Conservation (phyloP, 2,329 filamentous ascomycete genomes). For the Sporothrix luriei region DNA sequence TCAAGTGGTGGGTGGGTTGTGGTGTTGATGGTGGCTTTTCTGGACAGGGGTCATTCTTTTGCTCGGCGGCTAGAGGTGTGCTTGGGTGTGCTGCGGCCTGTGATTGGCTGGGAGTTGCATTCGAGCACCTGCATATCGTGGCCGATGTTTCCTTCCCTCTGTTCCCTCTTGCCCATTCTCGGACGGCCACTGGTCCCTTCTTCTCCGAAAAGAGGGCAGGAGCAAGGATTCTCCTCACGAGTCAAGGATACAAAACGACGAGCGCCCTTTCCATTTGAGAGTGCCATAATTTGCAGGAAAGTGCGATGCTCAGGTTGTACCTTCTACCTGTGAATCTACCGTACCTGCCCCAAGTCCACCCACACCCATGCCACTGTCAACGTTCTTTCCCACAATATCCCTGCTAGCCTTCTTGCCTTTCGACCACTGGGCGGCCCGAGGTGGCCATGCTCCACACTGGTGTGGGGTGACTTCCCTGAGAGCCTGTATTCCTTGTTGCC, state of each 20-base stretch:
- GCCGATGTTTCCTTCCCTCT: slow-evolving; percentile 23
- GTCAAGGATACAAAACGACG: not conserved
- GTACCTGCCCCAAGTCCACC: slow-evolving; percentile 18
- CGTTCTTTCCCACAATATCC: not conserved
- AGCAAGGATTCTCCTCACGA: slow-evolving; percentile 1
- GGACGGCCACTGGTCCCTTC: slow-evolving; percentile 10
- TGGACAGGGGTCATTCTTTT: slow-evolving; percentile 15
- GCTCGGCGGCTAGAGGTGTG: slow-evolving; percentile 29
- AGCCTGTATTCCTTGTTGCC: not conserved
- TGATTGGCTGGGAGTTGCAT: slow-evolving; percentile 24
- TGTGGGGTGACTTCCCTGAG: not conserved
- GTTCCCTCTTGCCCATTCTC: slow-evolving; percentile 12
- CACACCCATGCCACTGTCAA: slow-evolving; percentile 7
- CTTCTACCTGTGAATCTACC: not conserved
- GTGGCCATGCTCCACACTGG: slow-evolving; percentile 5
- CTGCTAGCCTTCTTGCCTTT: slow-evolving; percentile 14
- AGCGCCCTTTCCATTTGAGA: not conserved
- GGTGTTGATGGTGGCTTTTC: slow-evolving; percentile 13
- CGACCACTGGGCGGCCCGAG: slow-evolving; percentile 27
- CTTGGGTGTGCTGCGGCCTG: slow-evolving; percentile 21
- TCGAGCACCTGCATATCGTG: slow-evolving; percentile 25
- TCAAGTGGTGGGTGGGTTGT: not conserved
- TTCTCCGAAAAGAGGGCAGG: not conserved
- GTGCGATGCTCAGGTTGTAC: not conserved
- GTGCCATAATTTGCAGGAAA: not conserved